Conservation (phyloP, 805 yeast genomes). For the Candida boleticola region DNA sequence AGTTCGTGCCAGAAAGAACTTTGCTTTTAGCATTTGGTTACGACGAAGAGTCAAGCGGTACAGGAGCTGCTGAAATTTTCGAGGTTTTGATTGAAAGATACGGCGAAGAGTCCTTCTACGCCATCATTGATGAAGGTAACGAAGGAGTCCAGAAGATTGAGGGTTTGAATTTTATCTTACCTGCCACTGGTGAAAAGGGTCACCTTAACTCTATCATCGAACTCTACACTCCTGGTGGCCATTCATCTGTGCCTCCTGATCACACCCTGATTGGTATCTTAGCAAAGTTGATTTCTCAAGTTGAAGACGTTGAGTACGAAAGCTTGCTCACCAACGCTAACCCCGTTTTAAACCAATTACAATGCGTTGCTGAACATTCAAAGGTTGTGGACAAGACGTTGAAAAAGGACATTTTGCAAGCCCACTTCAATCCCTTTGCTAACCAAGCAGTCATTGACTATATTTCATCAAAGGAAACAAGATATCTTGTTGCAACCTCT, state of each 20-base stretch:
- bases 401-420: conserved; percentile 35
- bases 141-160: conserved; percentile 19
- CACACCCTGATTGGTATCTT: conserved; percentile 50
- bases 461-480: conserved; percentile 25
- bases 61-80: conserved; percentile 36
- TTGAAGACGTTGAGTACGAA: conserved; percentile 38
- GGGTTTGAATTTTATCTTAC: conserved; percentile 41
- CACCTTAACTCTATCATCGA: conserved; percentile 39
- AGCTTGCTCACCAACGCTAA: conserved; percentile 40
- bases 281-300: conserved; percentile 36
- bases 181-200: conserved; percentile 52
- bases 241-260: conserved; percentile 48
- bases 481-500: conserved; percentile 43
- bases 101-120: conserved; percentile 43
- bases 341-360: conserved; percentile 43
- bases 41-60: conserved; percentile 49
- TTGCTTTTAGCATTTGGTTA: conserved; percentile 48
- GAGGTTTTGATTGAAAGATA: conserved; percentile 31
- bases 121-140: conserved; percentile 45
- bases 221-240: conserved; percentile 49
- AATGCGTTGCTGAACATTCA: conserved; percentile 48
- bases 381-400: conserved; percentile 27
- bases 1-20: conserved; percentile 43
- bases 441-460: conserved; percentile 35
- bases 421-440: conserved; percentile 34